These are phyloP conservation scores for Prunella vulgaris DNA, from an alignment of 257 asterid genomes.

Conservation along the genomic window DNA sequence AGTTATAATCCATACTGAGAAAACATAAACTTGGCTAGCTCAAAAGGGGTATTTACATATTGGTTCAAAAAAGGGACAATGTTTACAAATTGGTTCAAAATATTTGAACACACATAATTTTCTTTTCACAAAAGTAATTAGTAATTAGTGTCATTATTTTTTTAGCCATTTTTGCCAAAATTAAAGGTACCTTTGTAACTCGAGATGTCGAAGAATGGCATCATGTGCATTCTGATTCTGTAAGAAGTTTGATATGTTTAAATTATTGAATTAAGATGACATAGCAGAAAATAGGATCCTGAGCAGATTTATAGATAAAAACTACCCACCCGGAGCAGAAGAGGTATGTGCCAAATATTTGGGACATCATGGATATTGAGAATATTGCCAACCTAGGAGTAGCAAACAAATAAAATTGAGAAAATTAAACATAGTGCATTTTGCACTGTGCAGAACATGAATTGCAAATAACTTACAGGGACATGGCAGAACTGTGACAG, in stretches of 20 bases:
- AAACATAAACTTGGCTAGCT: not conserved
- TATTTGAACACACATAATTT: no score
- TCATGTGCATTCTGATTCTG: slow-evolving; percentile 90
- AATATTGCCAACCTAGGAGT: slow-evolving; percentile 52
- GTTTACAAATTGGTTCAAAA: no score
- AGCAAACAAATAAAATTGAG: not conserved
- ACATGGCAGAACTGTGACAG: slow-evolving; percentile 95
- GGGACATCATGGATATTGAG: slow-evolving; percentile 84
- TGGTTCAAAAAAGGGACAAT: no score
- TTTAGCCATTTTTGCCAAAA: no score
- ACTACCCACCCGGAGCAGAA: slow-evolving; percentile 68
- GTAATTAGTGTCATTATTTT: no score
- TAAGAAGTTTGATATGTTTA: slow-evolving; percentile 23
- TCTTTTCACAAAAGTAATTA: no score
- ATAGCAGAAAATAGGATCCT: not conserved
- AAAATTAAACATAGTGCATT: not conserved
- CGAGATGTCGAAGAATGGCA: slow-evolving; percentile 70
- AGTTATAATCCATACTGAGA: not conserved
- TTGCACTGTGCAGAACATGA: slow-evolving; percentile 1
- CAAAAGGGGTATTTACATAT: no score
- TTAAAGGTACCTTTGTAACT: slow-evolving; percentile 56
- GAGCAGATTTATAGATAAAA: slow-evolving; percentile 6
- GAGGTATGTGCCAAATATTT: slow-evolving; percentile 92
- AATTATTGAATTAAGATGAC: slow-evolving; percentile 10
- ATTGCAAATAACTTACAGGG: slow-evolving; percentile 38